phyloP scores from a whole-genome alignment of 139 green algal species.

The Picochlorum sp. region DNA sequence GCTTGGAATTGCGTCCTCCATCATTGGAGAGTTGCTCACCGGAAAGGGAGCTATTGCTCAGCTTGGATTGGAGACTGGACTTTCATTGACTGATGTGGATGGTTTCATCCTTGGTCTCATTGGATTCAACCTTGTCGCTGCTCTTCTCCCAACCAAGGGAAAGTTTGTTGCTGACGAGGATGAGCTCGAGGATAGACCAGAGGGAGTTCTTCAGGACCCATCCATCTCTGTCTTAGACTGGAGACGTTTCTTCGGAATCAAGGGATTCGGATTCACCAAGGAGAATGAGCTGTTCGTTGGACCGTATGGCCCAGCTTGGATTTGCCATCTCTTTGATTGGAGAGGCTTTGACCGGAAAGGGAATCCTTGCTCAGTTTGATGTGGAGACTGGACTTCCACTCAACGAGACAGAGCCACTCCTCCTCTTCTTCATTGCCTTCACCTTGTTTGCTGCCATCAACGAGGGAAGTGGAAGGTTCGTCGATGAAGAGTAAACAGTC shows the following conservation, averaged over 20 bases:
- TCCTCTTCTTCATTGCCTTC: constrained; percentile 55
- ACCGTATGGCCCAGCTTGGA: constrained; percentile 65
- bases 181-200: constrained; percentile 19
- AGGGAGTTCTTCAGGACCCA: constrained; percentile 51
- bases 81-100: constrained; percentile 47
- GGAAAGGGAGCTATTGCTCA: constrained; percentile 61
- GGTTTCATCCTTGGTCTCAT: constrained; percentile 47
- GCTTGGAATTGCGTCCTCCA: constrained; percentile 53
- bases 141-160: constrained; percentile 39
- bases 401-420: constrained; percentile 48
- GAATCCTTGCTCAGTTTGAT: constrained; percentile 57
- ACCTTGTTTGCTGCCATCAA: constrained; percentile 48
- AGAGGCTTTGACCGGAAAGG: constrained; percentile 65
- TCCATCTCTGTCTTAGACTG: constrained; percentile 26
- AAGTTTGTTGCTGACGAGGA: constrained; percentile 41
- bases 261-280: constrained; percentile 29
- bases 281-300: constrained; percentile 78
- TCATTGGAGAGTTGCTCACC: constrained; percentile 55
- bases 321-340: constrained; percentile 67
- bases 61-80: constrained; percentile 49
- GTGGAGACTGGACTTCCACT: constrained; percentile 56
- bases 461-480: constrained; percentile 38
- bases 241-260: constrained; percentile 20
- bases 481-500: background rate
- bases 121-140: constrained; percentile 52